Evolutionary conservation across 768 basidiomycete genomes (phyloP).

Genomic region (Suillus subalutaceus): DNA sequence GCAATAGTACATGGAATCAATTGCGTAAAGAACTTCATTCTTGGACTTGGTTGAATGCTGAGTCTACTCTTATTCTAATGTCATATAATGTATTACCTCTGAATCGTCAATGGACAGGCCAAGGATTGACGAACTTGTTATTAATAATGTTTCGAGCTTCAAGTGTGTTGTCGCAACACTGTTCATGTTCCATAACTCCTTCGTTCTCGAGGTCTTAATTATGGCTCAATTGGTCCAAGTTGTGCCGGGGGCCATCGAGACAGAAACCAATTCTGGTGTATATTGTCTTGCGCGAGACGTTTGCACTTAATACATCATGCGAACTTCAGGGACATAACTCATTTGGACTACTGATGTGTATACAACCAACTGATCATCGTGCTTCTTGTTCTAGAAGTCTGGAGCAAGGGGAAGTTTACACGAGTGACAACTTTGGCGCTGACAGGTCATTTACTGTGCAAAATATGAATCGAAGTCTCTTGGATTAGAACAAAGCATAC

Average conservation of each 20-base stretch:
- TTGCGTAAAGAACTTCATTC: slow-evolving; percentile 4
- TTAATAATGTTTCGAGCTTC: background rate
- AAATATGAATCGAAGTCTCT: background rate
- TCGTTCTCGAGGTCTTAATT: background rate
- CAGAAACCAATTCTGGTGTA: background rate
- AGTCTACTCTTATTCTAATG: background rate
- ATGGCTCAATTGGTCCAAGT: background rate
- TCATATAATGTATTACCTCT: background rate
- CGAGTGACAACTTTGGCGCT: slow-evolving; percentile 30
- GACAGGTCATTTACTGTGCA: slow-evolving; percentile 25
- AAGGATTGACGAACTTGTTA: background rate
- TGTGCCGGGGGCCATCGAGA: background rate
- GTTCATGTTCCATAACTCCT: background rate
- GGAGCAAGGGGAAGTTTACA: slow-evolving; percentile 24
- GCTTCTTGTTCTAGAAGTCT: slow-evolving; percentile 26
- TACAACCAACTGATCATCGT: slow-evolving; percentile 9
- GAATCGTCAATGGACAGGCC: background rate
- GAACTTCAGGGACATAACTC: background rate
- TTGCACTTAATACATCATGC: background rate
- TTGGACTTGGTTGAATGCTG: background rate
- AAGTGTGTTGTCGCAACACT: background rate
- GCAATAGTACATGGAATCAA: background rate
- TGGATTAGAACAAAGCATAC: background rate
- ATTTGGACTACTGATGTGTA: background rate
- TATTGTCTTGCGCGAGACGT: background rate